Evolutionary conservation across 2,329 filamentous ascomycete genomes (phyloP).

Genomic region (Aspergillus novoparasiticus): DNA sequence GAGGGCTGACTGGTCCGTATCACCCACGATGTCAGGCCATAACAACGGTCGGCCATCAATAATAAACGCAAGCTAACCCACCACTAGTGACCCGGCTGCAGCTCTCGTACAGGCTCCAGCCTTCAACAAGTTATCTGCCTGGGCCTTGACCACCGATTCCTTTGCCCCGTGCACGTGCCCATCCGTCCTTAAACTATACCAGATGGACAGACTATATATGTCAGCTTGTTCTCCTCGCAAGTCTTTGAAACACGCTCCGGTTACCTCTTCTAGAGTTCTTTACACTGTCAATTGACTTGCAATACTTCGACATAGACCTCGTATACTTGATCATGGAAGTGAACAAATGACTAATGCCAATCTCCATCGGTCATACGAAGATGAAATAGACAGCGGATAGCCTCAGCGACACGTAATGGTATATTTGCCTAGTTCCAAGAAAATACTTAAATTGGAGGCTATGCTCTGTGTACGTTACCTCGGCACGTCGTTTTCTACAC

Average conservation of each 20-base stretch:
- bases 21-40: conserved; percentile 13
- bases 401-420: neutral
- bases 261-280: no score
- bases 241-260: no score
- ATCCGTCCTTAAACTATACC: neutral
- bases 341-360: neutral
- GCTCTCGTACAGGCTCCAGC: neutral
- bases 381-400: neutral
- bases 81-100: neutral
- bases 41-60: conserved; percentile 3
- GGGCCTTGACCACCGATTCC: neutral
- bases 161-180: neutral
- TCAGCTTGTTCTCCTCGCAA: neutral
- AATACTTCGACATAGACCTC: neutral
- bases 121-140: neutral
- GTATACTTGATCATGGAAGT: neutral
- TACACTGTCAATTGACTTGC: neutral
- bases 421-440: neutral
- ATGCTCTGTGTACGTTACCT: neutral
- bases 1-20: conserved; percentile 5
- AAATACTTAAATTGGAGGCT: neutral
- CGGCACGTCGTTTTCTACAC: neutral
- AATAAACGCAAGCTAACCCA: conserved; percentile 3
- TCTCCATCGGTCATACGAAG: neutral
- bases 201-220: neutral